Evolutionary conservation across 306 rosid genomes (phyloP).

Genomic region (Alnus rubra): DNA sequence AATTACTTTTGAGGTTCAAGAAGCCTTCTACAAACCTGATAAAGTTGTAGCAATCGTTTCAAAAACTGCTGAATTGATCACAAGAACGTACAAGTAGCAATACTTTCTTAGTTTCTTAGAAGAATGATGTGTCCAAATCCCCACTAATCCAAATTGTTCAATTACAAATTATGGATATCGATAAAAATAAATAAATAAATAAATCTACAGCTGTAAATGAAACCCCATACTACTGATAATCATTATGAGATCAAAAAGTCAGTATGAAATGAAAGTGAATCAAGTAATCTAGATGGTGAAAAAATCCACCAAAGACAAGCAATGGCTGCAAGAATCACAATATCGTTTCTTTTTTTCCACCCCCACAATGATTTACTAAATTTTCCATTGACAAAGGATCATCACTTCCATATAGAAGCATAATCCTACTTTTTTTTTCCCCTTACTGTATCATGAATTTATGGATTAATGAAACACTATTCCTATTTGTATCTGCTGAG

Average conservation of each 20-base stretch:
- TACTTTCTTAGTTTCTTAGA: background rate
- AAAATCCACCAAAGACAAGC: conserved; percentile 19
- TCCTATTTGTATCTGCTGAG: conserved; percentile 36
- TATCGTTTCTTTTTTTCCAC: conserved; percentile 7
- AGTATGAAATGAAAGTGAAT: conserved; percentile 7
- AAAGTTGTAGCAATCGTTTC: too few relatives aligned
- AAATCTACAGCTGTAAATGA: background rate
- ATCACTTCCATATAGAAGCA: conserved; percentile 27
- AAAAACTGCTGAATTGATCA: too few relatives aligned
- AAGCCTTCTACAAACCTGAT: too few relatives aligned
- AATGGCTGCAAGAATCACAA: conserved; percentile 36
- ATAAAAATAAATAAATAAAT: background rate
- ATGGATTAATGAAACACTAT: conserved; percentile 27
- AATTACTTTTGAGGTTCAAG: too few relatives aligned
- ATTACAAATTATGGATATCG: background rate
- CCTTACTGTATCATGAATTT: conserved; percentile 34
- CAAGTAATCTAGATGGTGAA: conserved; percentile 19
- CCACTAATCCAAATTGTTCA: background rate
- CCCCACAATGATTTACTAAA: conserved; percentile 42
- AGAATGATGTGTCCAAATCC: background rate
- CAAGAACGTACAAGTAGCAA: background rate
- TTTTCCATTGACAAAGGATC: conserved; percentile 22
- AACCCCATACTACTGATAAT: background rate
- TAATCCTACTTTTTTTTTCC: conserved; percentile 11
- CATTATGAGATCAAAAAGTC: background rate